Evolutionary conservation across 2,329 filamentous ascomycete genomes (phyloP).

Genomic region (Ascochyta lentis): DNA sequence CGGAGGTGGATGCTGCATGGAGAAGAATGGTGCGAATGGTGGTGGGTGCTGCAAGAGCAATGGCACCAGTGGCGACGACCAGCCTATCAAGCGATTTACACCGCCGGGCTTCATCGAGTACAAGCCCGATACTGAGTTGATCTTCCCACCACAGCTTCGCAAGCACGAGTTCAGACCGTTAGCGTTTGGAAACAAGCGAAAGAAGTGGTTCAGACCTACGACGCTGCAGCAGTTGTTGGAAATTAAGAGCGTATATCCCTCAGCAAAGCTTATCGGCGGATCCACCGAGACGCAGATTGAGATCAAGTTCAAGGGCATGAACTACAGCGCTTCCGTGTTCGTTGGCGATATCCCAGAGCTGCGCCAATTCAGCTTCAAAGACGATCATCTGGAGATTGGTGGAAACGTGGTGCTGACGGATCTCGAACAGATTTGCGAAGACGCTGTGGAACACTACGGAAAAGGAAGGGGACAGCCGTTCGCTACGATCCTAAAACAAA

Average conservation of each 20-base stretch:
- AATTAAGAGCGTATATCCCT: conserved; percentile 85
- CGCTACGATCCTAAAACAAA: conserved; percentile 88
- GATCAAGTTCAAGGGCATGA: conserved; percentile 94
- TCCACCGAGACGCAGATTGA: conserved; percentile 98
- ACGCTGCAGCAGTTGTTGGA: conserved; percentile 86
- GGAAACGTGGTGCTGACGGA: conserved; percentile 94
- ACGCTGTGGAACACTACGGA: conserved; percentile 83
- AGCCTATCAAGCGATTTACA: conserved; percentile 70
- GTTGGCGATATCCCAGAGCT: conserved; percentile 93
- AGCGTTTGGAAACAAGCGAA: conserved; percentile 91
- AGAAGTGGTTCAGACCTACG: conserved; percentile 90
- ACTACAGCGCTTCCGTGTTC: conserved; percentile 88
- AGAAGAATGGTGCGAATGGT: conserved; percentile 51
- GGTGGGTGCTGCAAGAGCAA: conserved; percentile 54
- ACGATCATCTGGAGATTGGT: conserved; percentile 86
- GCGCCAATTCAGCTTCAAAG: conserved; percentile 78
- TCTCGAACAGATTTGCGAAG: conserved; percentile 80
- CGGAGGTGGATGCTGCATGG: conserved; percentile 75
- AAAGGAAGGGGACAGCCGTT: conserved; percentile 76
- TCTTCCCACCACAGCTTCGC: conserved; percentile 85
- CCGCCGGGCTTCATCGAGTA: conserved; percentile 94
- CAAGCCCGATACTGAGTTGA: conserved; percentile 90
- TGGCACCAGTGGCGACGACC: conserved; percentile 42
- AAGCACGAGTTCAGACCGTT: conserved; percentile 83
- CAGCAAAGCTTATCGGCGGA: conserved; percentile 92